These are phyloP conservation scores for Aspergillus niger DNA, from an alignment of 2,329 filamentous ascomycete species.

Conservation along the genomic window DNA sequence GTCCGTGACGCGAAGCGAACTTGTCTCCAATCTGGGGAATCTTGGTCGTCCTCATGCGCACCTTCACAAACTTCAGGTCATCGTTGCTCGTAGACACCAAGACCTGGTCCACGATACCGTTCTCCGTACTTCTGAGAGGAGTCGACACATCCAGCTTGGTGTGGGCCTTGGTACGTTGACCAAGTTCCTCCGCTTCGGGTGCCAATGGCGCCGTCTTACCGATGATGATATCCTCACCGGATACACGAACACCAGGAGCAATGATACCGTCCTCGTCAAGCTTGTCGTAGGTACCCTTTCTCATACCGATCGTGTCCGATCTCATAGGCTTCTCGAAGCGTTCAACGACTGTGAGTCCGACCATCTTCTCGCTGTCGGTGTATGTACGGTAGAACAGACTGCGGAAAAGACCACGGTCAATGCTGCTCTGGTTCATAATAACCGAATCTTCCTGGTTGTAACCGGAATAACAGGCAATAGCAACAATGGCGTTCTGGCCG, in stretches of 20 bases:
- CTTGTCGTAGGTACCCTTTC: slow-evolving; percentile 96
- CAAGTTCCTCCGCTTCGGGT: slow-evolving; percentile 88
- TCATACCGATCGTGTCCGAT: slow-evolving; percentile 83
- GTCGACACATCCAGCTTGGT: slow-evolving; percentile 95
- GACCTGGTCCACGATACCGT: slow-evolving; percentile 92
- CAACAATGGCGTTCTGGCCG: slow-evolving; percentile 97
- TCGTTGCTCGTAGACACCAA: slow-evolving; percentile 93
- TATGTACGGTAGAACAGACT: slow-evolving; percentile 98
- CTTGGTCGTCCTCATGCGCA: slow-evolving; percentile 95
- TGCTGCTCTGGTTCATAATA: slow-evolving; percentile 99
- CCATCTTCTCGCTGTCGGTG: slow-evolving; percentile 93
- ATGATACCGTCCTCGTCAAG: slow-evolving; percentile 95
- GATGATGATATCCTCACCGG: slow-evolving; percentile 98
- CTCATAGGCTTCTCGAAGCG: slow-evolving; percentile 94
- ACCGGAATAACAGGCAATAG: slow-evolving; percentile 94
- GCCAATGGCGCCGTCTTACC: slow-evolving; percentile 96
- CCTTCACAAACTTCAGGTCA: slow-evolving; percentile 93
- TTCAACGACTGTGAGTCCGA: slow-evolving; percentile 90
- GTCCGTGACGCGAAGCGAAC: slow-evolving; percentile 97
- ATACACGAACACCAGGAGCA: slow-evolving; percentile 88
- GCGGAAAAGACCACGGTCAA: slow-evolving; percentile 94
- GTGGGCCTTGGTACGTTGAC: slow-evolving; percentile 85
- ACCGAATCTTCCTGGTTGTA: slow-evolving; percentile 99
- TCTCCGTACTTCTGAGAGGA: slow-evolving; percentile 90
- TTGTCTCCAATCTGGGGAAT: slow-evolving; percentile 98